Conservation (phyloP, 306 rosid genomes). For the Mimosa bimucronata region DNA sequence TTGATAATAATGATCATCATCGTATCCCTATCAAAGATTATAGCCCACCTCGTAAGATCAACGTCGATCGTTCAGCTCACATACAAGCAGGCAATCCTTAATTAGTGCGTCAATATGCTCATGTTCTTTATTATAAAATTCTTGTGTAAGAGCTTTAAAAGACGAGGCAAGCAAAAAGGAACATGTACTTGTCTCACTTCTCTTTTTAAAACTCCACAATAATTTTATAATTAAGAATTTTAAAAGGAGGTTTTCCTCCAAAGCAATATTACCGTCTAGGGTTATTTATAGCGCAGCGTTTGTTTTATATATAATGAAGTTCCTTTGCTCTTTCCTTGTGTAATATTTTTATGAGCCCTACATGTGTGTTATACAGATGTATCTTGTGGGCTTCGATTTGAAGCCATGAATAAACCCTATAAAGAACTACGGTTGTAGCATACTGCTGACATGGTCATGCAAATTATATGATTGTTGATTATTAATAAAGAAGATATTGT, state of each 20-base stretch:
- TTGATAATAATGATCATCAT: conserved; percentile 40
- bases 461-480: neutral
- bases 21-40: conserved; percentile 19
- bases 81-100: neutral
- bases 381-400: neutral
- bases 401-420: conserved; percentile 10
- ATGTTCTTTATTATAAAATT: neutral
- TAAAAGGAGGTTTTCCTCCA: neutral
- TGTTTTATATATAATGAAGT: neutral
- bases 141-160: neutral
- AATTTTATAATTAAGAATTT: neutral
- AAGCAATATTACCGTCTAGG: neutral
- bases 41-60: conserved; percentile 26
- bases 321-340: neutral
- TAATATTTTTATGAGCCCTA: neutral
- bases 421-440: neutral
- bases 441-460: neutral
- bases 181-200: neutral
- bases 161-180: neutral
- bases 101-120: too few species aligned
- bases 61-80: conserved; percentile 14
- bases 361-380: neutral
- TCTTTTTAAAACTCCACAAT: neutral
- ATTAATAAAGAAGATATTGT: neutral
- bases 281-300: neutral